phyloP scores from a whole-genome alignment of 257 asterid genomes.

The Euphrasia confusa region DNA sequence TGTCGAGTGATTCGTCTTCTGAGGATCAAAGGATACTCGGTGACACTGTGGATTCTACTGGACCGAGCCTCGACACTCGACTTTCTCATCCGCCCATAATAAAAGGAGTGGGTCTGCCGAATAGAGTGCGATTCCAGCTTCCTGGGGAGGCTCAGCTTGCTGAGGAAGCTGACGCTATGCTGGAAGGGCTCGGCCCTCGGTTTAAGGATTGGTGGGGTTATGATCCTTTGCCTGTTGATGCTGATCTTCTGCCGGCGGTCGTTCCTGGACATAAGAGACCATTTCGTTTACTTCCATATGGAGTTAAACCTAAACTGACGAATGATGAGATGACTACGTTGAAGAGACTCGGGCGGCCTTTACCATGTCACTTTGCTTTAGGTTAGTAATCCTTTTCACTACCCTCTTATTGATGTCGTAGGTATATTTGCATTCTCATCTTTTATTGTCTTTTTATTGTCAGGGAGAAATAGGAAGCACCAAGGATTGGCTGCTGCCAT shows the following conservation, averaged over 20 bases:
- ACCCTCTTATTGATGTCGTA: background rate
- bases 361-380: slow-evolving; percentile 90
- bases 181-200: slow-evolving; percentile 96
- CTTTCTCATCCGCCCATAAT: slow-evolving; percentile 44
- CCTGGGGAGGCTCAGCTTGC: slow-evolving; percentile 89
- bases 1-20: slow-evolving; percentile 27
- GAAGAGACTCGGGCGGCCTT: slow-evolving; percentile 84
- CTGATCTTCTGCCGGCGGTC: slow-evolving; percentile 88
- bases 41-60: slow-evolving; percentile 29
- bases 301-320: slow-evolving; percentile 74
- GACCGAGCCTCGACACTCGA: slow-evolving; percentile 24
- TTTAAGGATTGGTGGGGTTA: slow-evolving; percentile 97
- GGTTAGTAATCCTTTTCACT: slow-evolving; percentile 43
- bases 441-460: slow-evolving; percentile 15
- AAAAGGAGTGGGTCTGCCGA: slow-evolving; percentile 82
- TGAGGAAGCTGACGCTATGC: slow-evolving; percentile 65
- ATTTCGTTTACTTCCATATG: slow-evolving; percentile 89
- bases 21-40: slow-evolving; percentile 31
- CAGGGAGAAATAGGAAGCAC: slow-evolving; percentile 89
- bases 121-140: slow-evolving; percentile 79
- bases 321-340: slow-evolving; percentile 89
- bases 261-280: slow-evolving; percentile 81
- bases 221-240: slow-evolving; percentile 92
- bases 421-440: background rate
- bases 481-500: slow-evolving; percentile 95